These are phyloP conservation scores for Toxoplasma gondii DNA, from an alignment of 169 alveolate genomes.

Conservation along the genomic window DNA sequence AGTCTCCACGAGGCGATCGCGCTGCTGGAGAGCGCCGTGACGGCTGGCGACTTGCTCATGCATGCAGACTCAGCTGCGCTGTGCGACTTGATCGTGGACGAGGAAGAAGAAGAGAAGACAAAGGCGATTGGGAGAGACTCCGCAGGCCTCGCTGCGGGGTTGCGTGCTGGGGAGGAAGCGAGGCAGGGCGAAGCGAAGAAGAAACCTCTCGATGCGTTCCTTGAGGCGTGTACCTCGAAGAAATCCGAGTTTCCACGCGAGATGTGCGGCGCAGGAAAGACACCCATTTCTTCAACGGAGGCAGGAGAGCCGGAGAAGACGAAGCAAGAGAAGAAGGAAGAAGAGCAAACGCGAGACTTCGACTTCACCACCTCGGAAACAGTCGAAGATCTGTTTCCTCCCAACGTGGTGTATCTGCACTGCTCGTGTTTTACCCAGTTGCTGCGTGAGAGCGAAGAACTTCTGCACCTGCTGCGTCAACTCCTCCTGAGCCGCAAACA, in stretches of 20 bases:
- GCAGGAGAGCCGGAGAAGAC: not conserved
- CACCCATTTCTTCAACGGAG: not conserved
- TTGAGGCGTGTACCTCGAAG: too few relatives aligned
- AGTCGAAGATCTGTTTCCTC: not conserved
- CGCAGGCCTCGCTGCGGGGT: not conserved
- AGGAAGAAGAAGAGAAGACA: too few relatives aligned
- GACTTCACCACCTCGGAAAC: not conserved
- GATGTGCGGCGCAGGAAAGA: not conserved
- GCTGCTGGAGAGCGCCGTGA: not conserved
- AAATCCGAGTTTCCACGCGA: not conserved
- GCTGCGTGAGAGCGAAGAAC: slow-evolving; percentile 17
- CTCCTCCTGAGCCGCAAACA: not conserved
- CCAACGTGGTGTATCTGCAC: slow-evolving; percentile 19
- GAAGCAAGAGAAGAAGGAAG: not conserved
- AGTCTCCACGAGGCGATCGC: not conserved
- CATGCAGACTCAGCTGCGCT: not conserved
- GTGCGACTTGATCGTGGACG: too few relatives aligned
- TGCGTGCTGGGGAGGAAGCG: not conserved
- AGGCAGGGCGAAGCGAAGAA: too few relatives aligned
- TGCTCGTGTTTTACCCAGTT: not conserved
- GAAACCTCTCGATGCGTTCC: too few relatives aligned
- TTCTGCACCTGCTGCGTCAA: not conserved
- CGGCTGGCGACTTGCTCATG: not conserved
- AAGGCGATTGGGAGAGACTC: too few relatives aligned
- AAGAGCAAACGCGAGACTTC: not conserved